Conservation (phyloP, 805 yeast genomes). For the Ascoidea asiatica region DNA sequence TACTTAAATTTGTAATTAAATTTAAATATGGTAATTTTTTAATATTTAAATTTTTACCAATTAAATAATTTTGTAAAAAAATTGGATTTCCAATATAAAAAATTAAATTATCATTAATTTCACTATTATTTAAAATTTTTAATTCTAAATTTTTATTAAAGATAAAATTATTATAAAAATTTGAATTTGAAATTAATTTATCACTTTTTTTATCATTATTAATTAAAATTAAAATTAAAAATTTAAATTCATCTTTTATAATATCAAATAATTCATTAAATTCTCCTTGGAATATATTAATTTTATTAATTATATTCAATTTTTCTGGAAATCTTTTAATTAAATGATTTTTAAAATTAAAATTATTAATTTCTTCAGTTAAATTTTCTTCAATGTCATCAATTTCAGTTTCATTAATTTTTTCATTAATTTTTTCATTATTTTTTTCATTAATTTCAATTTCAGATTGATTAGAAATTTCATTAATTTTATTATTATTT, state of each 20-base stretch:
- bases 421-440: background rate
- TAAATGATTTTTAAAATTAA: background rate
- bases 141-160: too few relatives aligned
- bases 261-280: conserved; percentile 29
- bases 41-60: conserved; percentile 41
- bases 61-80: conserved; percentile 53
- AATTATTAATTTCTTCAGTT: too few relatives aligned
- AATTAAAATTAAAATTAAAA: conserved; percentile 39
- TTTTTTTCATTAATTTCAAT: background rate
- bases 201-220: conserved; percentile 5
- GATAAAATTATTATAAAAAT: too few relatives aligned
- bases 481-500: too few relatives aligned
- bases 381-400: too few relatives aligned
- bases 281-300: conserved; percentile 17
- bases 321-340: conserved; percentile 11
- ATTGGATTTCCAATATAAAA: conserved; percentile 53
- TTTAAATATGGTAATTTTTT: conserved; percentile 41
- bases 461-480: background rate
- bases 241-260: conserved; percentile 29
- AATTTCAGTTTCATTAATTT: background rate
- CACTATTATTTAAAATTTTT: background rate
- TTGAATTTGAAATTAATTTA: too few relatives aligned
- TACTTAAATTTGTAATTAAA: too few relatives aligned
- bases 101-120: conserved; percentile 26
- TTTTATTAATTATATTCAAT: conserved; percentile 7